Evolutionary conservation across 2,329 filamentous ascomycete species (phyloP).

Genomic region (Chaetomium sp.): DNA sequence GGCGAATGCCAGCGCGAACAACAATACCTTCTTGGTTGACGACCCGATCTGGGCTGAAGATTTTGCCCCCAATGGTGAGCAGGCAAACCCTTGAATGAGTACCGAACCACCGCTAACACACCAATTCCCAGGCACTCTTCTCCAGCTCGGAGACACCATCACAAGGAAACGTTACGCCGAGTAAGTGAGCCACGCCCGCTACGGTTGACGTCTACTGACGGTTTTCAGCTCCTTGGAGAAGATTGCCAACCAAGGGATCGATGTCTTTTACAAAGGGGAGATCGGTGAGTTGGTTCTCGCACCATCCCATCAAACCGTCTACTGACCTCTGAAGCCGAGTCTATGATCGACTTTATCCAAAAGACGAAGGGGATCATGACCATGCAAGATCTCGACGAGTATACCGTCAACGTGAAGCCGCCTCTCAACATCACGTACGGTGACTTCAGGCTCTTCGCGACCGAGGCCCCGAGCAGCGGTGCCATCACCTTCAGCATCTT

Average conservation of each 20-base stretch:
- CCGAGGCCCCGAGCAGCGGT: slow-evolving; percentile 77
- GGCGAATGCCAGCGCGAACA: slow-evolving; percentile 46
- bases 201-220: not conserved
- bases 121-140: slow-evolving; percentile 55
- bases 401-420: slow-evolving; percentile 64
- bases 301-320: slow-evolving; percentile 21
- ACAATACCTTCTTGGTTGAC: slow-evolving; percentile 66
- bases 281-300: slow-evolving; percentile 38
- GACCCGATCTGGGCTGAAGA: slow-evolving; percentile 83
- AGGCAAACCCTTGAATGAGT: not conserved
- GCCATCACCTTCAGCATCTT: slow-evolving; percentile 73
- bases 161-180: slow-evolving; percentile 76
- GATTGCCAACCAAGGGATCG: slow-evolving; percentile 68
- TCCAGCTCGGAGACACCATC: slow-evolving; percentile 75
- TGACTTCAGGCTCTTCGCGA: slow-evolving; percentile 68
- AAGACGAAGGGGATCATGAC: slow-evolving; percentile 82
- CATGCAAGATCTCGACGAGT: slow-evolving; percentile 72
- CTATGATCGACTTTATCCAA: slow-evolving; percentile 70
- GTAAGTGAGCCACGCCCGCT: slow-evolving; percentile 37
- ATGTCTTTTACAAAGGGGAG: slow-evolving; percentile 44
- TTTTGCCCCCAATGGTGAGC: slow-evolving; percentile 75
- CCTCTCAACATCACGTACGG: slow-evolving; percentile 67
- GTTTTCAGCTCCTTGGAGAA: slow-evolving; percentile 63
- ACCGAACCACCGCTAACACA: not conserved
- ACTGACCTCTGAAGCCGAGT: slow-evolving; percentile 55